Evolutionary conservation across 306 rosid genomes (phyloP).

Genomic region (Pyrus communis): DNA sequence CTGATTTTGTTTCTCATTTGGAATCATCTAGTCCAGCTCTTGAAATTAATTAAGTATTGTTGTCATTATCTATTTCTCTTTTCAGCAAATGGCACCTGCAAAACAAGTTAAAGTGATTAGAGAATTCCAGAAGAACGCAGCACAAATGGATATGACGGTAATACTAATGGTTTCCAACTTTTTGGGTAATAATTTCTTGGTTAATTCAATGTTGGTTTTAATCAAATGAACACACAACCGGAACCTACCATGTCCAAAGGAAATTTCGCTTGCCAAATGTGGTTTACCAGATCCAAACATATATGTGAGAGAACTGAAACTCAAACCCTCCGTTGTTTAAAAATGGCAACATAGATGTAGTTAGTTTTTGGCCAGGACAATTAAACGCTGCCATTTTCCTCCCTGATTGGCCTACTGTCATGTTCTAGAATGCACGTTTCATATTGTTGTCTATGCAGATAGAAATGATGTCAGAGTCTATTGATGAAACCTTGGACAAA

Average conservation of each 20-base stretch:
- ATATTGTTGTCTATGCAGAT: slow-evolving; percentile 44
- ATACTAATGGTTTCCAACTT: not conserved
- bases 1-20: not conserved
- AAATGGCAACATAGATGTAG: not conserved
- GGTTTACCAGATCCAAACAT: not conserved
- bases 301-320: not conserved
- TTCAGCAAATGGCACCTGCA: slow-evolving; percentile 96
- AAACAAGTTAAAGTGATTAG: slow-evolving; percentile 83
- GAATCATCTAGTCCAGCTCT: not conserved
- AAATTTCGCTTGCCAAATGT: not conserved
- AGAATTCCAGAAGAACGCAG: slow-evolving; percentile 89
- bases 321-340: not conserved
- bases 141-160: slow-evolving; percentile 99
- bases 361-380: not conserved
- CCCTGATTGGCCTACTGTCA: not conserved
- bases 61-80: slow-evolving; percentile 14
- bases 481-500: slow-evolving; percentile 93
- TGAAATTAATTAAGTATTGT: not conserved
- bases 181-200: not conserved
- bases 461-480: slow-evolving; percentile 98
- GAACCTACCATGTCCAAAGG: not conserved
- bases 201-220: not conserved
- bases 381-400: not conserved
- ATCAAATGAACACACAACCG: not conserved
- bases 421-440: not conserved